These are phyloP conservation scores for Opeltia flavorubescens DNA, from an alignment of 495 filamentous ascomycete genomes.

Conservation along the genomic window DNA sequence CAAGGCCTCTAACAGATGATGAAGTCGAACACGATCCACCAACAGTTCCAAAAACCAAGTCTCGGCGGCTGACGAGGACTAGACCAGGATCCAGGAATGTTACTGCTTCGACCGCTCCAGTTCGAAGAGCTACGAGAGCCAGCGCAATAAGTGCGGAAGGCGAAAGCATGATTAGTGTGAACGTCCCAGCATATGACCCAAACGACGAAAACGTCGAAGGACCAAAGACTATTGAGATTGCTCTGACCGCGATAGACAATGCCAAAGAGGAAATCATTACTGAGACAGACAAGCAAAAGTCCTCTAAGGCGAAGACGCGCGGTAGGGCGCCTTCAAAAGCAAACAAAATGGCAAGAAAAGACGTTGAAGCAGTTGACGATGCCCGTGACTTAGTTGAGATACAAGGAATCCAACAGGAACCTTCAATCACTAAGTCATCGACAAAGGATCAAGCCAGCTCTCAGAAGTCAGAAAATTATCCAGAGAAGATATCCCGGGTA, in stretches of 20 bases:
- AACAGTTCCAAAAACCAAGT: conserved; percentile 4
- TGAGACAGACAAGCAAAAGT: neutral
- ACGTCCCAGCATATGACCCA: neutral
- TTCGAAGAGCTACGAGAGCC: conserved; percentile 14
- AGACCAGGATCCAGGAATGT: conserved; percentile 12
- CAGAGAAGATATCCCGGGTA: neutral
- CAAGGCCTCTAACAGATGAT: conserved; percentile 41
- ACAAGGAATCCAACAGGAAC: neutral
- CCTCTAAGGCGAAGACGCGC: neutral
- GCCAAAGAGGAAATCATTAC: neutral
- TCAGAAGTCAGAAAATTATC: neutral
- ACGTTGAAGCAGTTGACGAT: neutral
- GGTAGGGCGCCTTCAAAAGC: neutral
- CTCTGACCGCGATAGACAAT: neutral
- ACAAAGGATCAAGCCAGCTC: neutral
- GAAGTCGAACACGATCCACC: conserved; percentile 20
- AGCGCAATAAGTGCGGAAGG: conserved; percentile 6
- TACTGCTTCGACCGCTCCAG: conserved; percentile 12
- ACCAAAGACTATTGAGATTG: neutral
- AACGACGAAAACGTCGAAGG: neutral
- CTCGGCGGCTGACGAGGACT: conserved; percentile 15
- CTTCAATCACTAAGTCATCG: neutral
- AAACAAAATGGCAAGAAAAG: neutral
- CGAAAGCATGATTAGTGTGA: neutral
- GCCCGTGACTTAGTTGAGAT: neutral